Evolutionary conservation across 2,329 filamentous ascomycete species (phyloP), one percentile per base, ranked within the genome.

Genomic region (Sordariomycetes sp.): DNA sequence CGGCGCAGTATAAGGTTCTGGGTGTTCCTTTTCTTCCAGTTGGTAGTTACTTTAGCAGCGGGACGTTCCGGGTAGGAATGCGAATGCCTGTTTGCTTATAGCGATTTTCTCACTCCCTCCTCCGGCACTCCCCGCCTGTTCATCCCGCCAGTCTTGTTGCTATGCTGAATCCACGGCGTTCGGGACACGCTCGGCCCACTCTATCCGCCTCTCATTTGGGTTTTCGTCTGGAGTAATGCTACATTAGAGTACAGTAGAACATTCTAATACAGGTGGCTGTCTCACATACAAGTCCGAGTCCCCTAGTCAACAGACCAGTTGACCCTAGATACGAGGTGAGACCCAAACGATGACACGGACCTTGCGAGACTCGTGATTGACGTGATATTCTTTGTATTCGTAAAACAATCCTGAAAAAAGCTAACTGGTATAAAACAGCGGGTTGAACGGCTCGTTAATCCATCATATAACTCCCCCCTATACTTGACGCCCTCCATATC

Each of bases 371-470:
- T 2, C 20, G 22, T 53, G 22, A 20, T 53, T 15, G 20, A 53
- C 7, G 34, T 35, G 52, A 53, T 35, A 32, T 32, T 20, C 36
- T 10, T 35, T 35, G 28, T 54, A 54, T 54, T 54, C 34, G 52
- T 54, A 36, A 54, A 24, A 6, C 24, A 36, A 42, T 39, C 17
- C 3, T 12, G 10, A 54, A 54, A 36, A 34, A 55, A 48, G 35
- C 52, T 39, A 54, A 55, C 35, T 28, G 25, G 36, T 56, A 57
- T 53, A 57, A 52, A 53, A 45, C 55, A 57, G 55, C 55, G 52
- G 55, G 55, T 57, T 57, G 55, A 57, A 57, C 55, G 55, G 55
- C 55, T 57, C 32, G 24, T 45, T 50, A 50, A 50, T 24, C 22
- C 45, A 50, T 50, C n/a, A 24, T 24, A 50, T 10, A 53, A 53